Base-by-base conservation (phyloP, 306 rosid species). In the Cajanus cajan region DNA sequence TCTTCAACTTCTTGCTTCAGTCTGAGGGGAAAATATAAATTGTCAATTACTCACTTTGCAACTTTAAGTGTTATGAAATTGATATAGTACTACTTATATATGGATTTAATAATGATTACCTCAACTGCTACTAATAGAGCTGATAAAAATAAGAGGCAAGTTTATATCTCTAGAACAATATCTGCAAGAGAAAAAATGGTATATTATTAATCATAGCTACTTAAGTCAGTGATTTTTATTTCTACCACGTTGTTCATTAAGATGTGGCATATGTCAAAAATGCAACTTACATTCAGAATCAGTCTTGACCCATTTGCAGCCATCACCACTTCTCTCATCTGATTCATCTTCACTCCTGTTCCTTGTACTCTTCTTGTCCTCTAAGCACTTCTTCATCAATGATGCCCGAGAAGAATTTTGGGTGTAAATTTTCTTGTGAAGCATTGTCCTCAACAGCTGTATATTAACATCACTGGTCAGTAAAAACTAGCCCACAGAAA, bases 281-380 rank as follows among this genome's bases (percentile, higher is more conserved):
- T 39, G 11, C 44, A 73, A 86, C 93, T 90, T 84, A 96, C 99
- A 96, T 85, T 96, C 99, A 55, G 99, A 93, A 88, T 96, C 98
- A 58, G 99, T 96, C 86, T 90, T 93, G 84, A 89, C 98, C 99
- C 99, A 96, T 91, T 91, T 96, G 73, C 86, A 80, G 21, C 93
- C 96, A 73, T 82, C 90, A 78, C 84, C 86, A 10, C 37, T 55
- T 76, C 83, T 91, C 81, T 80, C 82, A 9, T 47, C 84, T 41
- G 74, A 13, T 76, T 87, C 90, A 71, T 84, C 88, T 0, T 81
- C 77, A 33, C 73, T 71, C 79, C 66, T 86, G 73, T 71, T 82
- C 51, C 80, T 86, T 54, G 77, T 80, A n/a, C 31, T 77, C 67
- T 69, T 84, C 64, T 78, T 92, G 78, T 88, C 88, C 82, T 85